Conservation (phyloP, 352 stramenopile genomes). For the Globisporangium mamillatum region DNA sequence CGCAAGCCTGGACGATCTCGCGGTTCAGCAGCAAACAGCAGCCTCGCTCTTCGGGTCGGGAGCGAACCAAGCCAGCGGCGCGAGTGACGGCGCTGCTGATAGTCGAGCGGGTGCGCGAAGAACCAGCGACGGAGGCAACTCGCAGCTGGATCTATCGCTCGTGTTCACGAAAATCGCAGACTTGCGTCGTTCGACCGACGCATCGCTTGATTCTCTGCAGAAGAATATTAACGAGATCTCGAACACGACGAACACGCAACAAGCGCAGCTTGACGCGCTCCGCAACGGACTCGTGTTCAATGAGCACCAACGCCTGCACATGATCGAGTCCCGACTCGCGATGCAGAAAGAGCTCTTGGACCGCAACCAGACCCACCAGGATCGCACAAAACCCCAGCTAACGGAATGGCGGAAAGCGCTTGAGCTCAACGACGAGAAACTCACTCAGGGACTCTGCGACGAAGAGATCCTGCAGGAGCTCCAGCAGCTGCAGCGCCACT, state of each 20-base stretch:
- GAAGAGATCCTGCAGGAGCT: conserved; percentile 60
- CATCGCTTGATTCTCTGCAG: conserved; percentile 52
- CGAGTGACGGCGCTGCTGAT: not conserved
- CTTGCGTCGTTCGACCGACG: conserved; percentile 56
- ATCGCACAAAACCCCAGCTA: conserved; percentile 61
- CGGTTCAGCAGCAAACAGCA: conserved; percentile 46
- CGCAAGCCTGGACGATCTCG: conserved; percentile 51
- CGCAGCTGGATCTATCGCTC: conserved; percentile 67
- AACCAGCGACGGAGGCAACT: conserved; percentile 12
- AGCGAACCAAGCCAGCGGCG: conserved; percentile 13
- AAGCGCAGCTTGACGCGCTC: conserved; percentile 52
- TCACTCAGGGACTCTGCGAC: conserved; percentile 46
- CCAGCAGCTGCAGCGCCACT: conserved; percentile 60
- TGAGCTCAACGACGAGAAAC: conserved; percentile 62
- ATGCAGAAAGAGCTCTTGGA: conserved; percentile 71
- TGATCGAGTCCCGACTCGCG: conserved; percentile 50
- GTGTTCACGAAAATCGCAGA: conserved; percentile 82
- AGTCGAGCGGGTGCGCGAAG: not conserved
- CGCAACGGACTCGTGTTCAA: conserved; percentile 51
- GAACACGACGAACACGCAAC: conserved; percentile 36
- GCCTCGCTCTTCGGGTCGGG: conserved; percentile 29
- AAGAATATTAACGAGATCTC: conserved; percentile 42
- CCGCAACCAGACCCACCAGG: conserved; percentile 66
- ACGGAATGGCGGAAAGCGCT: conserved; percentile 66
- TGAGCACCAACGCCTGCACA: conserved; percentile 50